Evolutionary conservation across 768 basidiomycete genomes (phyloP).

Genomic region (Lactarius tabidus): DNA sequence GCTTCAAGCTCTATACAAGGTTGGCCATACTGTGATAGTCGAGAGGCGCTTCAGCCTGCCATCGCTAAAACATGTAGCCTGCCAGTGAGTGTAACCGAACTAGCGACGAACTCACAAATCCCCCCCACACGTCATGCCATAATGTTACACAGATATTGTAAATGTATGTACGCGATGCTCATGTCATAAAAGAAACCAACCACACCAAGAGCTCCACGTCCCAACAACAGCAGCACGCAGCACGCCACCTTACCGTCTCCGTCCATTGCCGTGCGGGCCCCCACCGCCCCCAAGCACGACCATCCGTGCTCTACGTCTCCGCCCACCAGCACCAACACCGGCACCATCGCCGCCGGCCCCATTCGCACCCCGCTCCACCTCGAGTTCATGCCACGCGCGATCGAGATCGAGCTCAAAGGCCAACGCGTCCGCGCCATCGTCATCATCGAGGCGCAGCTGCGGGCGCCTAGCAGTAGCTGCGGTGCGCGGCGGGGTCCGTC

Average conservation of each 20-base stretch:
- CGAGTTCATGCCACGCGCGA: conserved; percentile 73
- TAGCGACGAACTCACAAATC: background rate
- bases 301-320: conserved; percentile 58
- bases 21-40: no score
- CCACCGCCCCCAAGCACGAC: conserved; percentile 74
- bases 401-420: conserved; percentile 52
- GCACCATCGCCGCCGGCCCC: conserved; percentile 20
- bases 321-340: conserved; percentile 40
- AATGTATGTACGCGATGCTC: background rate
- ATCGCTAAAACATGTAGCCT: background rate
- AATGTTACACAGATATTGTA: conserved; percentile 3
- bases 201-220: background rate
- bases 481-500: conserved; percentile 30
- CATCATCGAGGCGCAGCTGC: conserved; percentile 17
- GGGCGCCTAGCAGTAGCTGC: conserved; percentile 24
- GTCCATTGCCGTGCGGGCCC: conserved; percentile 49
- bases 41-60: no score
- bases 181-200: background rate
- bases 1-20: no score
- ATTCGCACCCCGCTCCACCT: conserved; percentile 42
- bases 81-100: background rate
- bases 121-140: background rate
- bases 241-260: conserved; percentile 32
- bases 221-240: background rate
- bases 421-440: conserved; percentile 57